Conservation (phyloP, 306 rosid genomes). For the Canavalia ensiformis region DNA sequence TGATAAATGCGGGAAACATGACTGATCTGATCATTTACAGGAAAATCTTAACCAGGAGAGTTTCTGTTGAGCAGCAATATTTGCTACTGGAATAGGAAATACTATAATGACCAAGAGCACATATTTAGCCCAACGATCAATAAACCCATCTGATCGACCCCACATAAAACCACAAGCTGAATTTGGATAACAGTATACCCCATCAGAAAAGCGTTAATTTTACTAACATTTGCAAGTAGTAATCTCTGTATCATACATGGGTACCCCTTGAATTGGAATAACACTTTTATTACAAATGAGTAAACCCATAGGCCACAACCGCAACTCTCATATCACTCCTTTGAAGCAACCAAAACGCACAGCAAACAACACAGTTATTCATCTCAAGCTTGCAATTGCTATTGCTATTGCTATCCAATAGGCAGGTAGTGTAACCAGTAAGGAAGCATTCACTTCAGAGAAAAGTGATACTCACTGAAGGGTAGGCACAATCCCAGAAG, state of each 20-base stretch:
- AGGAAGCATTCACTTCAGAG: slow-evolving; percentile 27
- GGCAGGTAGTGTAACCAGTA: not conserved
- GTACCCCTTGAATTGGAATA: not conserved
- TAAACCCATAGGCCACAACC: slow-evolving; percentile 7
- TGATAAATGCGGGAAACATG: not conserved
- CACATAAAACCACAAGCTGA: not conserved
- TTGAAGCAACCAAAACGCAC: not conserved
- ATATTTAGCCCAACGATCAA: not conserved
- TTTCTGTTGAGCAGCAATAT: not conserved
- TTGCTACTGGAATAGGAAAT: not conserved
- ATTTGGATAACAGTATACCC: slow-evolving; percentile 17
- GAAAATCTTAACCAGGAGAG: not conserved
- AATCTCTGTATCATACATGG: slow-evolving; percentile 22
- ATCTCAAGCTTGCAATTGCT: slow-evolving; percentile 25
- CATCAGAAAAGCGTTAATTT: not conserved
- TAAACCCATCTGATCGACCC: not conserved
- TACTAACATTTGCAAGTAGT: not conserved
- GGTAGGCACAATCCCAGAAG: slow-evolving; percentile 96
- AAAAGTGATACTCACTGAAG: slow-evolving; percentile 76
- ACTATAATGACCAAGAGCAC: not conserved
- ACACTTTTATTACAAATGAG: not conserved
- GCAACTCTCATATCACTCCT: not conserved
- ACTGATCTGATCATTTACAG: slow-evolving; percentile 16
- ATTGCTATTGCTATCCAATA: slow-evolving; percentile 35
- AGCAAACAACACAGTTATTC: not conserved